A percentile compares a stretch with the other conserved stretches of the same genome.
phyloP scores from a whole-genome alignment of 1,284 basidiomycete genomes.

The Cryptococcus sp. region DNA sequence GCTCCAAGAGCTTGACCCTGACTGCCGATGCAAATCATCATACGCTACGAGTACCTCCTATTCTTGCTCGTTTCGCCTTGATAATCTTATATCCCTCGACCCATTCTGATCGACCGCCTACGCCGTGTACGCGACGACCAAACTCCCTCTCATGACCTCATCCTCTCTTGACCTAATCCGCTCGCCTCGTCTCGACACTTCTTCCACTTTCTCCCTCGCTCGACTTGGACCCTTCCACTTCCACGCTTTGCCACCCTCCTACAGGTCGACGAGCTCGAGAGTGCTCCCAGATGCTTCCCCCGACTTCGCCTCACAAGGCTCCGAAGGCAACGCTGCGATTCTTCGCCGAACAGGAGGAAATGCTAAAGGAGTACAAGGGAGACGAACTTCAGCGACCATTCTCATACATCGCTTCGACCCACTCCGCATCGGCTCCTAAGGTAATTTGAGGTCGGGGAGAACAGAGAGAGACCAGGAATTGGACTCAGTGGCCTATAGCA shows the following conservation, averaged over 20 bases:
- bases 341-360: slow-evolving; percentile 7
- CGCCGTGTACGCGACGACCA: not conserved
- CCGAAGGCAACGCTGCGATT: not conserved
- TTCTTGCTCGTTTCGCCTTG: too few species aligned
- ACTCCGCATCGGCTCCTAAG: not conserved
- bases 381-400: not conserved
- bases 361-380: not conserved
- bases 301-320: not conserved
- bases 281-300: not conserved
- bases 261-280: slow-evolving; percentile 11
- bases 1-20: not conserved
- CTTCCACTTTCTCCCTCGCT: not conserved
- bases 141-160: too few species aligned
- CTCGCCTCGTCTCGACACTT: too few species aligned
- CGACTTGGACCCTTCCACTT: not conserved
- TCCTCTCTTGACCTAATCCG: too few species aligned
- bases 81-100: too few species aligned
- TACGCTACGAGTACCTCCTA: too few species aligned
- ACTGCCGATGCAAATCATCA: too few species aligned
- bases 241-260: too few species aligned
- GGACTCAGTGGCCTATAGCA: not conserved
- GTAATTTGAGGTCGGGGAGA: not conserved
- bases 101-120: not conserved
- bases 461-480: not conserved
- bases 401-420: not conserved